A percentile compares a stretch with the other conserved stretches of the same genome.
Conservation (phyloP, 139 green algal species). For the Pleodorina starrii region DNA sequence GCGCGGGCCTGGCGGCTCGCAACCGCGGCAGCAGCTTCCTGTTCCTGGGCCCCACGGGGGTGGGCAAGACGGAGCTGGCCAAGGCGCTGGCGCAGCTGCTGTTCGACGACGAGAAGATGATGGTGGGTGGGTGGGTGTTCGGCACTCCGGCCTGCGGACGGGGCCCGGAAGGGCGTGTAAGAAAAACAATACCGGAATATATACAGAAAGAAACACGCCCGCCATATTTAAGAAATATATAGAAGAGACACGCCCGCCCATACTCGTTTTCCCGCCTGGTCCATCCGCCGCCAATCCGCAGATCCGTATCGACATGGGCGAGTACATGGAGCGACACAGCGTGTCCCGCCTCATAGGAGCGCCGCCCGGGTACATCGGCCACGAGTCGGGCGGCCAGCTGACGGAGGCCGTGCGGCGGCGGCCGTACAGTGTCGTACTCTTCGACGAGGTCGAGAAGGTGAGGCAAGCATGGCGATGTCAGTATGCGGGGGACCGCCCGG, state of each 20-base stretch:
- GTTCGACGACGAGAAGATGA: constrained; percentile 91
- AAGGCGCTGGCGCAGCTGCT: constrained; percentile 93
- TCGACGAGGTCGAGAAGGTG: constrained; percentile 98
- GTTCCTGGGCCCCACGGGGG: constrained; percentile 91
- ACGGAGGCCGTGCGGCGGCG: constrained; percentile 92
- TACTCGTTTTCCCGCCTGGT: no score
- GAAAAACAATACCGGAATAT: no score
- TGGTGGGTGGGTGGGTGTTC: constrained; percentile 81
- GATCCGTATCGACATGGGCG: constrained; percentile 96
- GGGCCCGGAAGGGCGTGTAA: no score
- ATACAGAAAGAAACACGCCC: no score
- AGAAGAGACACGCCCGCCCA: no score
- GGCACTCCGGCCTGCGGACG: no score
- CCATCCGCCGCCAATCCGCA: neutral
- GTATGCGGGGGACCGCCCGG: no score
- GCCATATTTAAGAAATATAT: no score
- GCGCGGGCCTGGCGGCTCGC: constrained; percentile 52
- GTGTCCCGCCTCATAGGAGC: constrained; percentile 92
- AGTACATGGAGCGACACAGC: constrained; percentile 98
- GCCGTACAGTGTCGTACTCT: constrained; percentile 91
- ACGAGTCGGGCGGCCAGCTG: constrained; percentile 90
- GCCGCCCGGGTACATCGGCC: constrained; percentile 78
- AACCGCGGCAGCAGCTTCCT: constrained; percentile 86
- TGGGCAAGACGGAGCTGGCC: constrained; percentile 98
- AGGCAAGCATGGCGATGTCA: neutral